A percentile compares a stretch with the other conserved stretches of the same genome.
phyloP scores from a whole-genome alignment of 495 filamentous ascomycete species.

The Neurospora sublineolata region DNA sequence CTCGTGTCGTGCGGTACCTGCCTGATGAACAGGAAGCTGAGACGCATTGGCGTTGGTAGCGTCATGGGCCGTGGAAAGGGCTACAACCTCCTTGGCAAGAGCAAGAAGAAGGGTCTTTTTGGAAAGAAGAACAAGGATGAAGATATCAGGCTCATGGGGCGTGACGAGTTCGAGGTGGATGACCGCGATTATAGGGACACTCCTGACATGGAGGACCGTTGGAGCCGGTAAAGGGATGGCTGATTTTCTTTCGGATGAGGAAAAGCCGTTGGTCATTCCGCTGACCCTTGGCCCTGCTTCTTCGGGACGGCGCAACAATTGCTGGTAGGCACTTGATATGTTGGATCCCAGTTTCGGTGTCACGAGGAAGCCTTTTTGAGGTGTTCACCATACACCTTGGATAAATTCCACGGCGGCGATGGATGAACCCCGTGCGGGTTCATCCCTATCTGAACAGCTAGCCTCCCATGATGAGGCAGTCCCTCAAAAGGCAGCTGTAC shows the following conservation, averaged over 20 bases:
- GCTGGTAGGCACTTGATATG: not conserved
- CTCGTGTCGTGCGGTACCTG: constrained; percentile 23
- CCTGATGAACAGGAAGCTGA: constrained; percentile 25
- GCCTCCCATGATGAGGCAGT: not conserved
- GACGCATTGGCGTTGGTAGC: constrained; percentile 27
- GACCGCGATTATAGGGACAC: not conserved
- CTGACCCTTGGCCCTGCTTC: not conserved
- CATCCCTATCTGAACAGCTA: not conserved
- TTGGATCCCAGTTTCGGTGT: not conserved
- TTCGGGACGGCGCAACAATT: not conserved
- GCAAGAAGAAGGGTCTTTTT: constrained; percentile 18
- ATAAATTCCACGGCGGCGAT: not conserved
- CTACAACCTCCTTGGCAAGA: constrained; percentile 25
- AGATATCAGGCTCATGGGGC: constrained; percentile 28
- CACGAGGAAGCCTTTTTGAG: not conserved
- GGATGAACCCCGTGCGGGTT: not conserved
- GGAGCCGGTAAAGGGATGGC: not conserved
- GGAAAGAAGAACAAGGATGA: constrained; percentile 17
- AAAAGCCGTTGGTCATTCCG: not conserved
- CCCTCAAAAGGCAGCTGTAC: not conserved
- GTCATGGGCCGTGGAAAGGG: constrained; percentile 28
- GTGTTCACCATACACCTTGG: not conserved
- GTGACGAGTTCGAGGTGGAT: constrained; percentile 9
- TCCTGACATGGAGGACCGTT: not conserved
- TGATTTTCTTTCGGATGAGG: not conserved